phyloP scores from a whole-genome alignment of 225 moss, liverwort and hornwort species.

The Lunularia cruciata region DNA sequence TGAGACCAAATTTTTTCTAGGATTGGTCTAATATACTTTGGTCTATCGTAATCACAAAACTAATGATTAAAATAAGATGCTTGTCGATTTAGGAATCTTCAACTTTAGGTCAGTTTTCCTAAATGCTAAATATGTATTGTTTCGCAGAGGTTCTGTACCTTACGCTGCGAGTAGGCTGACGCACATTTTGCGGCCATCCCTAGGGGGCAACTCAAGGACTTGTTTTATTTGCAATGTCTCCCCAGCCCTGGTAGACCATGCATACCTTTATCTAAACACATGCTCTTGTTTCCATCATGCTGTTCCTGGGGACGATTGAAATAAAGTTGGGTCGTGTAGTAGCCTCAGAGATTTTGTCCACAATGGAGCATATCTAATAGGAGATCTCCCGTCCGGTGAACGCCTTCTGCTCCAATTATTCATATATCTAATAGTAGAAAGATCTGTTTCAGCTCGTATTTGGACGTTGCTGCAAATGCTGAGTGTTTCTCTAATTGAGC shows the following conservation, averaged over 20 bases:
- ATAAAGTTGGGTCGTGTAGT: too few species aligned
- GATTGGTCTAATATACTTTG: too few species aligned
- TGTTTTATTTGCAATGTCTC: constrained; percentile 44
- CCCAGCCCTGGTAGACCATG: constrained; percentile 35
- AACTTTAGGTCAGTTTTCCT: background rate
- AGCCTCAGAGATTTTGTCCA: too few species aligned
- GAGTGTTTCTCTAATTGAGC: background rate
- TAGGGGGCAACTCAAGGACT: constrained; percentile 42
- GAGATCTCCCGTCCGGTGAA: too few species aligned
- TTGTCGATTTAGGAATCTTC: too few species aligned
- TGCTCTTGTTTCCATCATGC: background rate
- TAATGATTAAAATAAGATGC: too few species aligned
- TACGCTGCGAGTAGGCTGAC: constrained; percentile 38
- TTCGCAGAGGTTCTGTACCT: constrained; percentile 25
- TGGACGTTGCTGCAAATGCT: background rate
- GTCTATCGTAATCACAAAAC: too few species aligned
- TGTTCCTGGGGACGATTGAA: too few species aligned
- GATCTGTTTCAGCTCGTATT: background rate
- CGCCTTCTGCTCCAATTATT: too few species aligned
- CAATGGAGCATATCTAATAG: too few species aligned
- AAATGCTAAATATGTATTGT: background rate
- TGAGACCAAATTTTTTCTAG: too few species aligned
- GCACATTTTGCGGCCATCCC: constrained; percentile 35
- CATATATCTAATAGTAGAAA: too few species aligned
- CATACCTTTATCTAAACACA: background rate